Evolutionary conservation across 2,329 filamentous ascomycete species (phyloP).

Genomic region (Thielaviopsis populi): DNA sequence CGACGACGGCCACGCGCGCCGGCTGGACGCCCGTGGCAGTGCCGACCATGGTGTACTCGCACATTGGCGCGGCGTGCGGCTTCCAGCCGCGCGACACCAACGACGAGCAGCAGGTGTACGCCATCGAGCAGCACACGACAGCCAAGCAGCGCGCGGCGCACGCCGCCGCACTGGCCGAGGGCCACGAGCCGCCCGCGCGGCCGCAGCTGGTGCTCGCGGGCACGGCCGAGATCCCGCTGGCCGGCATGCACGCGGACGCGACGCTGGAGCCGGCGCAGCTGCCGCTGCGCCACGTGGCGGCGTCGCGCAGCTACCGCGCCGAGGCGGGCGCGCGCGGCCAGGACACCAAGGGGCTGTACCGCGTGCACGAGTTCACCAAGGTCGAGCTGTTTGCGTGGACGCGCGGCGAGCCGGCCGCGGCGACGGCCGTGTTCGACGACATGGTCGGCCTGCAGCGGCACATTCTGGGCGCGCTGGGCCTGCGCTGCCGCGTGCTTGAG

Average conservation of each 20-base stretch:
- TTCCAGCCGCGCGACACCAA: conserved; percentile 86
- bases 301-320: conserved; percentile 86
- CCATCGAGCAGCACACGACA: conserved; percentile 34
- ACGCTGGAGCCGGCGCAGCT: conserved; percentile 50
- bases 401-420: conserved; percentile 34
- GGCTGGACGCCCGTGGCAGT: conserved; percentile 74
- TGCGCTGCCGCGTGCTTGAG: conserved; percentile 78
- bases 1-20: conserved; percentile 53
- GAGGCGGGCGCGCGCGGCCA: conserved; percentile 83
- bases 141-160: conserved; percentile 51
- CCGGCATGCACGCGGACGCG: conserved; percentile 69
- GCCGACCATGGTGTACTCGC: conserved; percentile 79
- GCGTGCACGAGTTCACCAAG: conserved; percentile 97
- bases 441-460: conserved; percentile 77
- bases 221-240: conserved; percentile 89
- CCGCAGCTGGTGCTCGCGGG: conserved; percentile 65
- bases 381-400: conserved; percentile 97
- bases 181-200: conserved; percentile 30
- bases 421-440: conserved; percentile 57
- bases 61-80: conserved; percentile 80
- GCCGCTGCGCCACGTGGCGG: conserved; percentile 65
- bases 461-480: conserved; percentile 59
- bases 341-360: conserved; percentile 86
- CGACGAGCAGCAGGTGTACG: conserved; percentile 85
- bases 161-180: conserved; percentile 42